These are phyloP conservation scores for Rhynchosporium secalis DNA, from an alignment of 2,329 filamentous ascomycete genomes.

Conservation along the genomic window DNA sequence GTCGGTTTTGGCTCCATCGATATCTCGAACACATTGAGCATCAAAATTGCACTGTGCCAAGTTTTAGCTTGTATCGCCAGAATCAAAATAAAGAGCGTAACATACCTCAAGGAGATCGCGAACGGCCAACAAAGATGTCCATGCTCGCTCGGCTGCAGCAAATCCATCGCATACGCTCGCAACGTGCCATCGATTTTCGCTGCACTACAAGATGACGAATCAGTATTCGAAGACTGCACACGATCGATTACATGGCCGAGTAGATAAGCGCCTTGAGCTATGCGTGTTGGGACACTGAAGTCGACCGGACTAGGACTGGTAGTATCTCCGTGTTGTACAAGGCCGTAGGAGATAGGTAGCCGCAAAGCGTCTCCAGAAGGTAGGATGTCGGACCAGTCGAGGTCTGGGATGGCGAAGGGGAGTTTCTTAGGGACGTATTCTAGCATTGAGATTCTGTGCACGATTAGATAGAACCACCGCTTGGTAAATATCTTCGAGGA, in stretches of 20 bases:
- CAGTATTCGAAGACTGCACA: not conserved
- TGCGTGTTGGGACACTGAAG: conserved; percentile 9
- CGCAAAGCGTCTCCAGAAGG: not conserved
- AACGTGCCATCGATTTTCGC: conserved; percentile 2
- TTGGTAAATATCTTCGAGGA: not conserved
- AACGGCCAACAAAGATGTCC: conserved; percentile 13
- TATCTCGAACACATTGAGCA: not conserved
- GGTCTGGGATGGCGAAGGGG: conserved; percentile 1
- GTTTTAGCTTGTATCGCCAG: not conserved
- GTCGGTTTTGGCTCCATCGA: not conserved
- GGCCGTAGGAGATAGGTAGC: not conserved
- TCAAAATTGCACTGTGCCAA: not conserved
- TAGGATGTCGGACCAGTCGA: conserved; percentile 14
- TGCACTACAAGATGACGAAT: conserved; percentile 8
- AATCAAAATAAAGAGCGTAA: not conserved
- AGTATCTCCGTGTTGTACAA: not conserved
- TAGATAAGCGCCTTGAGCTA: conserved; percentile 13
- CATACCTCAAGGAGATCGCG: conserved; percentile 11
- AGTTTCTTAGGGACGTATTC: not conserved
- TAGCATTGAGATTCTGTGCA: not conserved
- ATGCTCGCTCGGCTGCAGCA: conserved; percentile 11
- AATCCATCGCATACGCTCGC: conserved; percentile 12
- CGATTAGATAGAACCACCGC: not conserved
- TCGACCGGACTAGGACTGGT: not conserved
- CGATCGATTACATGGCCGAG: conserved; percentile 14